Conservation (phyloP, 768 basidiomycete species). For the Tylopilus balloui region DNA sequence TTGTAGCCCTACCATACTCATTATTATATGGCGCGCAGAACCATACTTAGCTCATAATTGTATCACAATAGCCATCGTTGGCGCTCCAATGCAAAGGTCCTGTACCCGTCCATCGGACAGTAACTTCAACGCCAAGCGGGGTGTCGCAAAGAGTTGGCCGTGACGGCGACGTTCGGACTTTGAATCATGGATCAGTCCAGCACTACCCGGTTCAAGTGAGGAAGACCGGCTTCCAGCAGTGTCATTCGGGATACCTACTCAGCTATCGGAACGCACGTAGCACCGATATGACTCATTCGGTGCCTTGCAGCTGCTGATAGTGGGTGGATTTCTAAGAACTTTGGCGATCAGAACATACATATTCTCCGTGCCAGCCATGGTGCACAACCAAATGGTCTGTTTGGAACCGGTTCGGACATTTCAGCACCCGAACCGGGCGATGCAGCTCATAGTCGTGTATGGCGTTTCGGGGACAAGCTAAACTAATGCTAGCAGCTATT, state of each 20-base stretch:
- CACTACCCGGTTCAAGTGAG: no score
- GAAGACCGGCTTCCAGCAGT: no score
- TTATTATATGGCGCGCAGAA: conserved; percentile 5
- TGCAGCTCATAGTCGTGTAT: neutral
- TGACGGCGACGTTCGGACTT: neutral
- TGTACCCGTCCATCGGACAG: neutral
- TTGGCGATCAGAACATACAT: neutral
- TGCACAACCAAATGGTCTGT: neutral
- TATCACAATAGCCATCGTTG: conserved; percentile 12
- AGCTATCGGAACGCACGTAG: no score
- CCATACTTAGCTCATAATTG: conserved; percentile 15
- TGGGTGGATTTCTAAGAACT: neutral
- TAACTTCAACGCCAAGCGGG: no score
- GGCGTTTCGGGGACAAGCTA: neutral
- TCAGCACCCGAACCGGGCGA: neutral
- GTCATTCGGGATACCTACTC: no score
- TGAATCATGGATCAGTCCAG: no score
- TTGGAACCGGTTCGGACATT: neutral
- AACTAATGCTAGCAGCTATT: neutral
- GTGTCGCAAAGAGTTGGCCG: neutral
- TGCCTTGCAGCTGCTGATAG: neutral
- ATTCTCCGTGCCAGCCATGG: neutral
- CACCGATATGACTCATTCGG: neutral
- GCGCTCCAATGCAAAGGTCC: neutral
- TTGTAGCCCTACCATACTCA: conserved; percentile 22